These are phyloP conservation scores for Zygoascus sp. DNA, from an alignment of 1,139 yeast genomes.

Conservation along the genomic window DNA sequence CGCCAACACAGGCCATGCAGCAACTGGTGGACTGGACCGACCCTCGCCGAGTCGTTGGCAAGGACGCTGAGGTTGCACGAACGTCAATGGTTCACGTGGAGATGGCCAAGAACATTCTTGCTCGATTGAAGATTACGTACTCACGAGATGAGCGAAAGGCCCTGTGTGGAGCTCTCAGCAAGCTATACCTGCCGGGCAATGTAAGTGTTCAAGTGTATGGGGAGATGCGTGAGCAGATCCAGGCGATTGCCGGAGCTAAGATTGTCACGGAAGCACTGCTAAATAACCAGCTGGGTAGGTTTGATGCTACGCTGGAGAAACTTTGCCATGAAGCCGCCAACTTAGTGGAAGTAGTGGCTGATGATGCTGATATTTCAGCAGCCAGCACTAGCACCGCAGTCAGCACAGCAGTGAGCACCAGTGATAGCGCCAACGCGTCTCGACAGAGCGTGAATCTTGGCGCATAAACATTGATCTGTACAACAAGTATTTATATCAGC, in stretches of 20 bases:
- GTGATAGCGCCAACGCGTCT: too few relatives aligned
- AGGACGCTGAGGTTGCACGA: slow-evolving; percentile 38
- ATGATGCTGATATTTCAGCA: background rate
- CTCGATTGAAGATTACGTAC: slow-evolving; percentile 37
- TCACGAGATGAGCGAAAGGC: slow-evolving; percentile 51
- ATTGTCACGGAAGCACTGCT: slow-evolving; percentile 40
- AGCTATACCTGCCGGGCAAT: slow-evolving; percentile 40
- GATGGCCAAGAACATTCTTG: slow-evolving; percentile 55
- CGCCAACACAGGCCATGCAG: slow-evolving; percentile 61
- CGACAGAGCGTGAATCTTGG: background rate
- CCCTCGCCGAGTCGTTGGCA: slow-evolving; percentile 60
- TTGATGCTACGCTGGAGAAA: slow-evolving; percentile 5
- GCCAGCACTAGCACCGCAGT: background rate
- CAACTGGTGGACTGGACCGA: slow-evolving; percentile 86
- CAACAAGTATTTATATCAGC: too few relatives aligned
- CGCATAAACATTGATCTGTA: too few relatives aligned
- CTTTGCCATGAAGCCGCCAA: background rate
- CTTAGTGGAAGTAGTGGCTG: background rate
- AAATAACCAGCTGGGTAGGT: slow-evolving; percentile 15
- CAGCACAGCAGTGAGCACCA: too few relatives aligned
- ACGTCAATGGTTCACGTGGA: slow-evolving; percentile 52
- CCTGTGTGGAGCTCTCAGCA: slow-evolving; percentile 50
- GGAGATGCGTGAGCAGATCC: slow-evolving; percentile 21
- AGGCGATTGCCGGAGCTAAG: slow-evolving; percentile 30
- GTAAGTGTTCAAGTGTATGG: slow-evolving; percentile 17